These are phyloP conservation scores for Mrakia hoshinonis DNA, from an alignment of 768 basidiomycete species.

Conservation along the genomic window DNA sequence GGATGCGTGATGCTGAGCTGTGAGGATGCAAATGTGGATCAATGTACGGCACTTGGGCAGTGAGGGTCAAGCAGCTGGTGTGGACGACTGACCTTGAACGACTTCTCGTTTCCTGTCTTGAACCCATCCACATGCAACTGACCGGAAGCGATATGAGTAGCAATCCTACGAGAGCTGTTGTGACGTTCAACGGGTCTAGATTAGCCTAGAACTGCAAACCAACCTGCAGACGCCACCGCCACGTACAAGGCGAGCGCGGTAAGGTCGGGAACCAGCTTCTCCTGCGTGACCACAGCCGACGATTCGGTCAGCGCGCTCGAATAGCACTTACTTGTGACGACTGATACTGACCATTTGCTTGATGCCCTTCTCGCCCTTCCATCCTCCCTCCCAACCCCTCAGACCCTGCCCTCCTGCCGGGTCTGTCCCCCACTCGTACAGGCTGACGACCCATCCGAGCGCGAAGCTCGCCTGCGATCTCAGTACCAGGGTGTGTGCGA, in stretches of 20 bases:
- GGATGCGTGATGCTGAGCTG: background rate
- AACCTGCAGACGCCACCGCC: no score
- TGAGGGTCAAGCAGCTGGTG: background rate
- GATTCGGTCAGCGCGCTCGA: no score
- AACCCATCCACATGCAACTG: conserved; percentile 44
- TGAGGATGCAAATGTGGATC: background rate
- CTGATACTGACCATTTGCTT: conserved; percentile 52
- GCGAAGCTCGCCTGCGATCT: background rate
- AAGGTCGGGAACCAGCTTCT: no score
- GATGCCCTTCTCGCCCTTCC: conserved; percentile 44
- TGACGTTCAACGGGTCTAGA: background rate
- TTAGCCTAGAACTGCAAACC: no score
- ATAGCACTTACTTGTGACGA: no score
- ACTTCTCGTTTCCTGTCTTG: conserved; percentile 55
- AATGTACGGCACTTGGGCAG: background rate
- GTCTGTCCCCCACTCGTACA: conserved; percentile 7
- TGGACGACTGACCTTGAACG: conserved; percentile 46
- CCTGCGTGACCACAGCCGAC: no score
- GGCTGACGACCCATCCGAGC: background rate
- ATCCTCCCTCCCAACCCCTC: conserved; percentile 32
- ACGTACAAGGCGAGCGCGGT: no score
- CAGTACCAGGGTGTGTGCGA: background rate
- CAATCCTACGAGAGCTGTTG: conserved; percentile 53
- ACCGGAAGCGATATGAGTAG: conserved; percentile 46
- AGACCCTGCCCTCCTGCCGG: background rate